Evolutionary conservation across 371 early-diverging fungal genomes (phyloP).

Genomic region (Mortierella sp.): DNA sequence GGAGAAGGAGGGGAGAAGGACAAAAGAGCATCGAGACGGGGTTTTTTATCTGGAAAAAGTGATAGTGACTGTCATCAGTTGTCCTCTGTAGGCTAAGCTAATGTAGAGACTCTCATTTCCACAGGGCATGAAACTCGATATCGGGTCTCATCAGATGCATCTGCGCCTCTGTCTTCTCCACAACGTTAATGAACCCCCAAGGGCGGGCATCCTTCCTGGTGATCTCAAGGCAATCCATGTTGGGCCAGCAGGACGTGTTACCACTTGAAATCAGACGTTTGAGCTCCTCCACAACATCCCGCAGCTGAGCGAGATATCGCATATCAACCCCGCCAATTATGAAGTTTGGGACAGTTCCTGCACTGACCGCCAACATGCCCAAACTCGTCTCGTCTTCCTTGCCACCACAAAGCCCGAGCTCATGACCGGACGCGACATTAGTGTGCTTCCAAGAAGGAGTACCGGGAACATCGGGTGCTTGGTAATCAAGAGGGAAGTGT

Average conservation of each 20-base stretch:
- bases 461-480: neutral
- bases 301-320: constrained; percentile 9
- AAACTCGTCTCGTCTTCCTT: too few relatives aligned
- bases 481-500: neutral
- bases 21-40: neutral
- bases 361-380: neutral
- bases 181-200: neutral
- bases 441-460: neutral
- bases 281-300: constrained; percentile 3
- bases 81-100: too few relatives aligned
- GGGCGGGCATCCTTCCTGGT: neutral
- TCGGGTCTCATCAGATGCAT: neutral
- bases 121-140: neutral
- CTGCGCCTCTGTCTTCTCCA: neutral
- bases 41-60: neutral
- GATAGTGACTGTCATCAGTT: neutral
- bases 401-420: too few relatives aligned
- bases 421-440: neutral
- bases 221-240: neutral
- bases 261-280: neutral
- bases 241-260: constrained; percentile 9
- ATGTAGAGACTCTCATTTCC: too few relatives aligned
- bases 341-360: neutral
- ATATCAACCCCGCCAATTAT: constrained; percentile 16
- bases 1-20: neutral